phyloP scores from a whole-genome alignment of 495 filamentous ascomycete genomes.

The Hyaloscypha bicolor region DNA sequence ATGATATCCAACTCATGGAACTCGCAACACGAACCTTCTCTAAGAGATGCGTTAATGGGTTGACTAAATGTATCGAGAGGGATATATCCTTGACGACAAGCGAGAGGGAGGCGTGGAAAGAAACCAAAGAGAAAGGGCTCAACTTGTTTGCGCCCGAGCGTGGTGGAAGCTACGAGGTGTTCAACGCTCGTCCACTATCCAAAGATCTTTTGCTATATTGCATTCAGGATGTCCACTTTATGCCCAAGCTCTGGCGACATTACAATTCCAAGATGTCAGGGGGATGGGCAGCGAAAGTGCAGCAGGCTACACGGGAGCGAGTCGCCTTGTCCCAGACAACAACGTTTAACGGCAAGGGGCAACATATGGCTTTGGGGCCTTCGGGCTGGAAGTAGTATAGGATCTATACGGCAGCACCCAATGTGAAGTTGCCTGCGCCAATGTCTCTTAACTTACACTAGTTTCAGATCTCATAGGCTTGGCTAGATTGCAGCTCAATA shows the following conservation, averaged over 20 bases:
- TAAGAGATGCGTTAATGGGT: conserved; percentile 35
- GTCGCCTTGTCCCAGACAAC: conserved; percentile 26
- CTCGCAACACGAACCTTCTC: conserved; percentile 37
- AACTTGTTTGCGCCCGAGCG: conserved; percentile 41
- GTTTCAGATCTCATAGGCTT: too few relatives aligned
- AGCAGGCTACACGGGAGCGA: conserved; percentile 26
- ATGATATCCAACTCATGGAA: conserved; percentile 62
- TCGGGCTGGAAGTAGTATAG: too few relatives aligned
- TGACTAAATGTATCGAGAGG: conserved; percentile 49
- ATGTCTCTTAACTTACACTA: too few relatives aligned
- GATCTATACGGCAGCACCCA: too few relatives aligned
- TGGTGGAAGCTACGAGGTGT: conserved; percentile 52
- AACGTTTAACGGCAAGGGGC: conserved; percentile 17
- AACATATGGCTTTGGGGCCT: conserved; percentile 26
- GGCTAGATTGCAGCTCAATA: too few relatives aligned
- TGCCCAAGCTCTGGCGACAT: conserved; percentile 40
- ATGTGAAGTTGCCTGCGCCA: too few relatives aligned
- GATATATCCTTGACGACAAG: conserved; percentile 31
- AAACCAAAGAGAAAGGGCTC: conserved; percentile 44
- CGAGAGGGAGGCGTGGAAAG: conserved; percentile 38
- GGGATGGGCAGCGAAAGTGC: conserved; percentile 26
- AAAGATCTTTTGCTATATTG: conserved; percentile 50
- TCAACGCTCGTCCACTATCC: conserved; percentile 49
- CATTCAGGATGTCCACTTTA: conserved; percentile 46
- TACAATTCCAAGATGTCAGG: conserved; percentile 35